phyloP scores from a whole-genome alignment of 768 basidiomycete species.

The Astraeus odoratus region DNA sequence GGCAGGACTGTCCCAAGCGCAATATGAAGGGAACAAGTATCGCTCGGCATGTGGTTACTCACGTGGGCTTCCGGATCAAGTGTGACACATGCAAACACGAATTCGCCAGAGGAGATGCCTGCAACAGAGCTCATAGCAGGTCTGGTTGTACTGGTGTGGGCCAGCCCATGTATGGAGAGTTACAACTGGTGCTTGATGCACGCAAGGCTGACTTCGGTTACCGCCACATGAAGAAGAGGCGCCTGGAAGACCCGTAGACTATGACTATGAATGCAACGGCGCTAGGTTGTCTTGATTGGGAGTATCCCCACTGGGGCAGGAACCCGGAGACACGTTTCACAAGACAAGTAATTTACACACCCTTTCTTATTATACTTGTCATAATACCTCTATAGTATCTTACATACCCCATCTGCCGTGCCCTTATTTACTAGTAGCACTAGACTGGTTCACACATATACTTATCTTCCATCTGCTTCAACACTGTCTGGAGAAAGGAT shows the following conservation, averaged over 20 bases:
- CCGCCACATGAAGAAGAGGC: slow-evolving; percentile 24
- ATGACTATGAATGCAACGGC: neutral
- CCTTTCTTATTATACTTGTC: slow-evolving; percentile 12
- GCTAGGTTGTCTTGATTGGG: no score
- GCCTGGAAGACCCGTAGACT: slow-evolving; percentile 17
- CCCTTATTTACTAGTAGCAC: no score
- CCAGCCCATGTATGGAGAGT: slow-evolving; percentile 25
- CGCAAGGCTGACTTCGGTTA: slow-evolving; percentile 17
- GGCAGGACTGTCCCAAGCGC: slow-evolving; percentile 21
- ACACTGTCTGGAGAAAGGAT: no score
- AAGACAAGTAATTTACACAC: no score
- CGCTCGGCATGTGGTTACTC: slow-evolving; percentile 27
- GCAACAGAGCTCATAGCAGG: slow-evolving; percentile 28
- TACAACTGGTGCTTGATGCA: slow-evolving; percentile 21
- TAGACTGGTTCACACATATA: no score
- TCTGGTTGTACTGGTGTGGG: slow-evolving; percentile 25
- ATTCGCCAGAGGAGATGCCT: slow-evolving; percentile 28
- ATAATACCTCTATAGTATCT: slow-evolving; percentile 3
- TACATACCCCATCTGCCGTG: neutral
- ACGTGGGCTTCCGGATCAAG: slow-evolving; percentile 25
- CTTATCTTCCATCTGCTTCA: no score
- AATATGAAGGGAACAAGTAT: slow-evolving; percentile 29
- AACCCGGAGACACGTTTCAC: neutral
- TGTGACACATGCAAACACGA: slow-evolving; percentile 25
- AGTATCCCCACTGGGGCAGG: neutral